These are phyloP conservation scores for Chaetothyriales sp. DNA, from an alignment of 2,329 filamentous ascomycete genomes.

Conservation along the genomic window DNA sequence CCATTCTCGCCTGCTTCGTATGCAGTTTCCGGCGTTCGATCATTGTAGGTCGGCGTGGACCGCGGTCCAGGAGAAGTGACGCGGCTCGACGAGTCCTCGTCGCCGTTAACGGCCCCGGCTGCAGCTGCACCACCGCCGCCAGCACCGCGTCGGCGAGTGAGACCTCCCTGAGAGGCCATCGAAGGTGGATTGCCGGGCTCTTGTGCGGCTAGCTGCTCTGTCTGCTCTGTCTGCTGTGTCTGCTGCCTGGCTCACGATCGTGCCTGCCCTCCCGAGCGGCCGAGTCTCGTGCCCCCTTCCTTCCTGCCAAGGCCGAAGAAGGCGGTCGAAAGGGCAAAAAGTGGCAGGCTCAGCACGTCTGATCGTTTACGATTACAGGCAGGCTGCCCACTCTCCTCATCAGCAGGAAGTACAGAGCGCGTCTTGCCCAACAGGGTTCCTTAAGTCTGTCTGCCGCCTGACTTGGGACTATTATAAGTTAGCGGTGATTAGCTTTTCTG, in stretches of 20 bases:
- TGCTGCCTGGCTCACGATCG: neutral
- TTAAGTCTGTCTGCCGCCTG: neutral
- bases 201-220: neutral
- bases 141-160: slow-evolving; percentile 54
- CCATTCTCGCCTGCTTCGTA: slow-evolving; percentile 81
- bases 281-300: neutral
- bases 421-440: neutral
- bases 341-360: neutral
- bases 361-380: neutral
- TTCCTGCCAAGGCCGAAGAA: neutral
- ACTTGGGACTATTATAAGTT: neutral
- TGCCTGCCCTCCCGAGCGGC: neutral
- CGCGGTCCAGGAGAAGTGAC: slow-evolving; percentile 49
- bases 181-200: neutral
- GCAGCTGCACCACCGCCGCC: slow-evolving; percentile 41
- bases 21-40: slow-evolving; percentile 54
- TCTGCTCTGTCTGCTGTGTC: neutral
- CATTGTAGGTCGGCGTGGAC: slow-evolving; percentile 43
- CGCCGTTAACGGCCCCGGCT: slow-evolving; percentile 30
- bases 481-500: too few species aligned
- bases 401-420: neutral
- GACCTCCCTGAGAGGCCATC: slow-evolving; percentile 56
- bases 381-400: neutral
- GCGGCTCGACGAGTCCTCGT: slow-evolving; percentile 48
- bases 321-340: neutral